A percentile compares a stretch with the other conserved stretches of the same genome.
Evolutionary conservation across 345 rosid genomes (phyloP).

Genomic region (Hypericum perforatum): DNA sequence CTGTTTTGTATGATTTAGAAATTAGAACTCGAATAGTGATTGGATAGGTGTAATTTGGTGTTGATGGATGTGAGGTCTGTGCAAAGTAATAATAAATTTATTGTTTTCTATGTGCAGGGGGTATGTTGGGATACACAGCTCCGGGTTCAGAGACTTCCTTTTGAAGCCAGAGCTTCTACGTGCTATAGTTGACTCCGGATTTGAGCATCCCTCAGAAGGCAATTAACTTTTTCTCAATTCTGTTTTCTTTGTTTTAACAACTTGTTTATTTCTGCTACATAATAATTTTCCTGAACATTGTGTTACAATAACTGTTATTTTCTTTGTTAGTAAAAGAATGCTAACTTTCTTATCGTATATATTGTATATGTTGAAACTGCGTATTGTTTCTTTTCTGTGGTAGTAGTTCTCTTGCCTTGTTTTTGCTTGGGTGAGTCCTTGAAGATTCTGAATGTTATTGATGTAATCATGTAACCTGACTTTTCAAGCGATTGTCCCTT

Average conservation of each 20-base stretch:
- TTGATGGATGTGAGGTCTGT: background rate
- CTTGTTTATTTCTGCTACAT: background rate
- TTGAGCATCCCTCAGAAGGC: slow-evolving; percentile 99
- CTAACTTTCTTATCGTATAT: no score
- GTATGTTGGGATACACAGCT: slow-evolving; percentile 96
- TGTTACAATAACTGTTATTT: no score
- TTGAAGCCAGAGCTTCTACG: slow-evolving; percentile 97
- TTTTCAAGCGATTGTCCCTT: slow-evolving; percentile 1
- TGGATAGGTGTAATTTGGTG: background rate
- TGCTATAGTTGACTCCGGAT: slow-evolving; percentile 94
- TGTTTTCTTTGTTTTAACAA: background rate
- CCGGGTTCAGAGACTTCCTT: slow-evolving; percentile 99
- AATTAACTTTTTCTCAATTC: slow-evolving; percentile 11
- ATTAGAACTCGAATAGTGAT: no score
- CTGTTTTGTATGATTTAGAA: no score
- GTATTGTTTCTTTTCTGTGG: no score
- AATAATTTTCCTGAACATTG: no score
- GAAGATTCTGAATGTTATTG: background rate
- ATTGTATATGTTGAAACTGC: no score
- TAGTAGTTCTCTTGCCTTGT: no score
- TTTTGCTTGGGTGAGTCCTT: background rate
- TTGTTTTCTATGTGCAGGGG: slow-evolving; percentile 39
- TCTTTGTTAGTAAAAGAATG: no score
- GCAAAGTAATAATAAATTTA: background rate
- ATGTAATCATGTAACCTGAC: background rate